Evolutionary conservation across 129 eudicot genomes (phyloP).

Genomic region (Centella asiatica): DNA sequence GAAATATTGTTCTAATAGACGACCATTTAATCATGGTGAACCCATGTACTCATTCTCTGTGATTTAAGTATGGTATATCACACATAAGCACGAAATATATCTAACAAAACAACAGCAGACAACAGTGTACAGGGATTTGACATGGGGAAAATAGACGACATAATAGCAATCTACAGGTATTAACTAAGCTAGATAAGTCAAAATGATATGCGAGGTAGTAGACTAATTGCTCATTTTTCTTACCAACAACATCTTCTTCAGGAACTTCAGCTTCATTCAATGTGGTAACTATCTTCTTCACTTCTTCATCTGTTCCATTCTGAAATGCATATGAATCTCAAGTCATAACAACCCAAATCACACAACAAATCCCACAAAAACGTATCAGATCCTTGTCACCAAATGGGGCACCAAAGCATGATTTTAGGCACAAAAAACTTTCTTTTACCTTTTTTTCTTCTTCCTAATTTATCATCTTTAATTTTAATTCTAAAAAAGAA

Average conservation of each 20-base stretch:
- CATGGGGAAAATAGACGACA: not conserved
- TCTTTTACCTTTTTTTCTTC: too few relatives aligned
- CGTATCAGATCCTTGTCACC: not conserved
- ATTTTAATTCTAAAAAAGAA: too few relatives aligned
- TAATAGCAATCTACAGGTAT: not conserved
- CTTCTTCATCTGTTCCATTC: constrained; percentile 42
- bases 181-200: not conserved
- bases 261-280: constrained; percentile 38
- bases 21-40: not conserved
- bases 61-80: not conserved
- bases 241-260: constrained; percentile 35
- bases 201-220: not conserved
- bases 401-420: not conserved
- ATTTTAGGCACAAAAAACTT: too few relatives aligned
- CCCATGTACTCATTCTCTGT: not conserved
- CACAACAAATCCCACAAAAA: not conserved
- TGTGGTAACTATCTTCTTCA: constrained; percentile 33
- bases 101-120: not conserved
- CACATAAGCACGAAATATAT: not conserved
- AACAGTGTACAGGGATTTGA: not conserved
- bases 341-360: not conserved
- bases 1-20: not conserved
- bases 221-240: constrained; percentile 1
- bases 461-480: too few relatives aligned
- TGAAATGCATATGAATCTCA: not conserved